These are phyloP conservation scores for Daldinia childiae DNA, from an alignment of 495 filamentous ascomycete species.

Conservation along the genomic window DNA sequence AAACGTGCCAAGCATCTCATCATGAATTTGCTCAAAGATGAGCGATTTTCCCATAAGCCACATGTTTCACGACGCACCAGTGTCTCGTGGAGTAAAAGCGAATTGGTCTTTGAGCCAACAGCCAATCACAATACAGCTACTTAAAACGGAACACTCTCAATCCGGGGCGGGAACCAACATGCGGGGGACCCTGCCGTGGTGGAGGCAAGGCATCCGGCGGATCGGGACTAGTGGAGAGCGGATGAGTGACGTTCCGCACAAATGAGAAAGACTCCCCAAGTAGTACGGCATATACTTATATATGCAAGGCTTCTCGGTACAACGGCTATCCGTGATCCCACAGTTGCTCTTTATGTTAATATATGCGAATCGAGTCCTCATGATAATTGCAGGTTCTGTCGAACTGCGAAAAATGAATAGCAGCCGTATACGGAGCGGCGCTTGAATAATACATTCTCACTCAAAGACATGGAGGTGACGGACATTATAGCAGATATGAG, in stretches of 20 bases:
- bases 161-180: constrained; percentile 24
- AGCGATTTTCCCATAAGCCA: constrained; percentile 16
- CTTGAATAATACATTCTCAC: not conserved
- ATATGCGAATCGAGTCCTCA: not conserved
- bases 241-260: constrained; percentile 24
- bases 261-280: constrained; percentile 5
- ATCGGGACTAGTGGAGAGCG: constrained; percentile 28
- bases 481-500: not conserved
- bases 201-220: constrained; percentile 8
- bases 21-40: not conserved
- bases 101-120: constrained; percentile 1
- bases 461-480: not conserved
- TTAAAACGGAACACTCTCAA: constrained; percentile 31
- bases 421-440: too few species aligned
- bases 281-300: not conserved
- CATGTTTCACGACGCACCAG: not conserved
- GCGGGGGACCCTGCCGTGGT: constrained; percentile 1
- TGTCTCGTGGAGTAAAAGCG: not conserved
- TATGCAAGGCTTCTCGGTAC: constrained; percentile 25
- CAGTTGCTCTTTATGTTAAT: not conserved
- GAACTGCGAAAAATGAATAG: not conserved
- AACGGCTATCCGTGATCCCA: constrained; percentile 16
- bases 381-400: not conserved
- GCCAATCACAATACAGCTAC: constrained; percentile 6
- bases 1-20: not conserved